These are phyloP conservation scores for Xylaria bambusicola DNA, from an alignment of 495 filamentous ascomycete species.

Conservation along the genomic window DNA sequence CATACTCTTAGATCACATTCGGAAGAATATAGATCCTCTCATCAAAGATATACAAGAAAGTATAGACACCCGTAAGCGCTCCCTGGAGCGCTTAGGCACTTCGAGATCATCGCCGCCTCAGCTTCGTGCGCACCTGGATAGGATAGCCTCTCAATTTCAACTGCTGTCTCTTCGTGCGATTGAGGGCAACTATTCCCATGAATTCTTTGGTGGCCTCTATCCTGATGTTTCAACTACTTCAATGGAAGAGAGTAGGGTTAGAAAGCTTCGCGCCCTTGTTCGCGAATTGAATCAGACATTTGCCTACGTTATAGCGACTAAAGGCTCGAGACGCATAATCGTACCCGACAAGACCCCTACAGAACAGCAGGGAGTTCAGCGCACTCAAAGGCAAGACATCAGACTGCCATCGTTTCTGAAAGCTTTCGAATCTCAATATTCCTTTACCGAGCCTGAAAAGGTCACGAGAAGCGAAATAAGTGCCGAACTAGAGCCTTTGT, in stretches of 20 bases:
- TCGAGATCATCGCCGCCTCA: slow-evolving; percentile 22
- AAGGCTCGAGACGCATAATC: slow-evolving; percentile 28
- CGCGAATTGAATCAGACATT: slow-evolving; percentile 30
- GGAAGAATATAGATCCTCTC: slow-evolving; percentile 28
- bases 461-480: slow-evolving; percentile 19
- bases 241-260: slow-evolving; percentile 17
- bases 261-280: slow-evolving; percentile 27
- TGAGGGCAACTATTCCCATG: slow-evolving; percentile 25
- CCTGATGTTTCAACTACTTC: neutral
- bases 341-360: neutral
- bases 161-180: slow-evolving; percentile 23
- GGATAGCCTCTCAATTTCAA: slow-evolving; percentile 28
- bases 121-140: slow-evolving; percentile 20
- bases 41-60: slow-evolving; percentile 29
- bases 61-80: slow-evolving; percentile 11
- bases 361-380: neutral
- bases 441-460: slow-evolving; percentile 22
- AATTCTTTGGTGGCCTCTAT: slow-evolving; percentile 26
- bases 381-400: neutral
- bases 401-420: slow-evolving; percentile 25
- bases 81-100: slow-evolving; percentile 18
- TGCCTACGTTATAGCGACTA: slow-evolving; percentile 20
- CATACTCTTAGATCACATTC: slow-evolving; percentile 34
- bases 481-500: slow-evolving; percentile 13
- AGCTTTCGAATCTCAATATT: slow-evolving; percentile 22